A percentile compares a stretch with the other conserved stretches of the same genome.
Conservation (phyloP, 768 basidiomycete species). For the Inosperma sp. region DNA sequence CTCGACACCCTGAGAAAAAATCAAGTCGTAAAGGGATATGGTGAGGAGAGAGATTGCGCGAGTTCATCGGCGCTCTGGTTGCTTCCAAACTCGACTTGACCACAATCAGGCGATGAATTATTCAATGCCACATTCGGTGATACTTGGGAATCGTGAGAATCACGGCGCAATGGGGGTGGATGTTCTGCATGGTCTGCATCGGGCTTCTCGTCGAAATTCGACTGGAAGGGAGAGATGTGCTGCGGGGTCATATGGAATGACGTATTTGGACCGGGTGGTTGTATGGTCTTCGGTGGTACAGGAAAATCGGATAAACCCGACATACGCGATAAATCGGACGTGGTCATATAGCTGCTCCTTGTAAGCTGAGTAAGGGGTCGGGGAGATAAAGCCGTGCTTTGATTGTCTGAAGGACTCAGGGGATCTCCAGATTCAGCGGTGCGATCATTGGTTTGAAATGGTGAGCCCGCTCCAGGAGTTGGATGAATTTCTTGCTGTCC, state of each 20-base stretch:
- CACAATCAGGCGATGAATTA: too few species aligned
- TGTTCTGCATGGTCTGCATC: too few species aligned
- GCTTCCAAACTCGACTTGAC: slow-evolving; percentile 22
- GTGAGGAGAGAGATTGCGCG: slow-evolving; percentile 16
- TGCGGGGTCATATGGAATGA: slow-evolving; percentile 21
- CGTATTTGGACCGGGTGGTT: too few species aligned
- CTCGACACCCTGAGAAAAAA: too few species aligned
- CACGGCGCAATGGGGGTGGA: too few species aligned
- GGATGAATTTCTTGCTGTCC: slow-evolving; percentile 11
- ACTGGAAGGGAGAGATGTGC: slow-evolving; percentile 40
- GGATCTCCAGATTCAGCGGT: not conserved
- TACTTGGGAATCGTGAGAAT: too few species aligned
- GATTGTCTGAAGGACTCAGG: not conserved
- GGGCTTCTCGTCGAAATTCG: slow-evolving; percentile 37
- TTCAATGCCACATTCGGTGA: too few species aligned
- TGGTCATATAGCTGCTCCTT: slow-evolving; percentile 59
- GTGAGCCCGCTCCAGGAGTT: not conserved
- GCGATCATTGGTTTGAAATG: not conserved
- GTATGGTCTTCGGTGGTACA: slow-evolving; percentile 43
- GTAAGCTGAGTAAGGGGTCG: slow-evolving; percentile 31
- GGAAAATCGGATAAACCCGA: slow-evolving; percentile 74
- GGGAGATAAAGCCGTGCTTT: not conserved
- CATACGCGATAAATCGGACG: slow-evolving; percentile 56
- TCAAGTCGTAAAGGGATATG: not conserved
- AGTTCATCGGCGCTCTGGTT: slow-evolving; percentile 23